Evolutionary conservation across 345 rosid genomes (phyloP), one percentile per base, ranked within the genome.

Genomic region (Camelina neglecta): DNA sequence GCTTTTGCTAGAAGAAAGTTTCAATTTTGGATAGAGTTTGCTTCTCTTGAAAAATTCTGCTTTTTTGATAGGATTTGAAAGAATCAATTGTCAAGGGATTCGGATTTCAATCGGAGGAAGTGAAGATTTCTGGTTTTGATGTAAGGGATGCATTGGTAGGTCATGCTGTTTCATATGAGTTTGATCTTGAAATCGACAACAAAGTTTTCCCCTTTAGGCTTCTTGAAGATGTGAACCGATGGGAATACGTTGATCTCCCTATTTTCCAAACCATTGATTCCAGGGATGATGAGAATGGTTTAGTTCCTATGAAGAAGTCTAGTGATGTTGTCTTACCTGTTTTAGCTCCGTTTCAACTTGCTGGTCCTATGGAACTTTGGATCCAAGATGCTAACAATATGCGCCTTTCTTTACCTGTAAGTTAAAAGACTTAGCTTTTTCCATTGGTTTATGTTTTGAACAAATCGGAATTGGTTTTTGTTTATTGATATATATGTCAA

Each of bases 361-460:
- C 96, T 54, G 98, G 97, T 18, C 98, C 98, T 3, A 89, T 95
- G 93, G 97, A 92, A 81, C 71, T 95, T 58, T 95, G 97, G 99
- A 88, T 95, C 70, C 97, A 89, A 75, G 97, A 95, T 72, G 99
- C 97, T 23, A 80, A 86, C 64, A 83, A 94, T 77, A 87, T 94
- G 89, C 88, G 98, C 11, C 67, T 94, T 56, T 90, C 95, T 0
- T 80, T 94, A 54, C 97, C 98, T 2, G 97, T 88, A 76, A 78
- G 75, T 45, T 38, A 21, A 38, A 26, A 15, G 8, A 51, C 2
- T 56, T 24, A 24, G 26, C 29, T 29, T 29, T 64, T 51, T 54
- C 7, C 11, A 16, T 33, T 75, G 6, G 26, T 49, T 39, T 18
- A 59, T n/a, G 53, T 45, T 50, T 57, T 58, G 49, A 60, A 7